Conservation (phyloP, 768 basidiomycete genomes). For the Pholiota molesta region DNA sequence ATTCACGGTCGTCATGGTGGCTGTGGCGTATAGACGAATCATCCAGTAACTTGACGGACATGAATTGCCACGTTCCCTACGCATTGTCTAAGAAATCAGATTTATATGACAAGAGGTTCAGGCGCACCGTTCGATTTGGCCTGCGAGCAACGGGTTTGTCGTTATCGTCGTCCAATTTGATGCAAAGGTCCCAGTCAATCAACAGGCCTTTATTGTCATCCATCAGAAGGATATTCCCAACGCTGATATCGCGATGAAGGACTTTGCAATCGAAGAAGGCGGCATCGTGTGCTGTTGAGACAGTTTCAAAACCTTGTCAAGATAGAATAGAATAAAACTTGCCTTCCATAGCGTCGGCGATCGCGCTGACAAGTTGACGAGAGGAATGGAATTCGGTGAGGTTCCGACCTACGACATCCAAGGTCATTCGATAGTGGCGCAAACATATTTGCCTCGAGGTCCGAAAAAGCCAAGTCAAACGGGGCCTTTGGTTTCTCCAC, state of each 20-base stretch:
- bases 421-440: conserved; percentile 13
- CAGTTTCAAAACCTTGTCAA: neutral
- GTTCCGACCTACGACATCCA: conserved; percentile 1
- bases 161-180: neutral
- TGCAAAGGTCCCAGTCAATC: neutral
- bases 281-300: neutral
- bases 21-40: neutral
- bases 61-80: conserved; percentile 1
- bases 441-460: neutral
- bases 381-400: conserved; percentile 9
- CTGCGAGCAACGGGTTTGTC: neutral
- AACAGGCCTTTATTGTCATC: neutral
- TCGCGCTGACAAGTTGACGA: conserved; percentile 15
- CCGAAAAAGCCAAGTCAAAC: neutral
- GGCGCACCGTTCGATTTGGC: neutral
- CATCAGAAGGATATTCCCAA: neutral
- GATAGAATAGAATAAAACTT: neutral
- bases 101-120: neutral
- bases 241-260: neutral
- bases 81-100: neutral
- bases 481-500: neutral
- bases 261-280: neutral
- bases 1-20: neutral
- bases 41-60: neutral
- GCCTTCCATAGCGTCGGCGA: conserved; percentile 24